phyloP scores from a whole-genome alignment of 352 stramenopile species.

The Phytophthora multivora region DNA sequence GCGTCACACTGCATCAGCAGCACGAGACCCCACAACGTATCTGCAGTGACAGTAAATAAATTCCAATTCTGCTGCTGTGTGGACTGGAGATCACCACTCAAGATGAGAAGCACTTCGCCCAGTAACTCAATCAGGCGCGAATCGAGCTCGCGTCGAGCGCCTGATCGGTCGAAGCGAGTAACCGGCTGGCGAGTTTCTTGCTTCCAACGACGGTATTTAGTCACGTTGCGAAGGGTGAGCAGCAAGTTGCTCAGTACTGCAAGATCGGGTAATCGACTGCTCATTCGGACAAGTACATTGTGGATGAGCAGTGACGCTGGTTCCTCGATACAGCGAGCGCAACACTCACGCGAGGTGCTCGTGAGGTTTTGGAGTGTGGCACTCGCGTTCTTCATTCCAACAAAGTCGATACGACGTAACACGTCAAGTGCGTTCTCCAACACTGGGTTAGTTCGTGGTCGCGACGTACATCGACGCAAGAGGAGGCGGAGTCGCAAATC shows the following conservation, averaged over 20 bases:
- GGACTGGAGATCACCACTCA: background rate
- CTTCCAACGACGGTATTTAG: slow-evolving; percentile 4
- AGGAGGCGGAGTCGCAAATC: background rate
- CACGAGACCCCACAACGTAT: slow-evolving; percentile 1
- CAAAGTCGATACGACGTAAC: background rate
- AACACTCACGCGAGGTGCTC: background rate
- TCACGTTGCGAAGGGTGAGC: background rate
- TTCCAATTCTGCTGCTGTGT: background rate
- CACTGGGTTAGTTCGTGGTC: background rate
- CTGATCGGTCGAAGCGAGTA: slow-evolving; percentile 1
- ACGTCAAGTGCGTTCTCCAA: background rate
- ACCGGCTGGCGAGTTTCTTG: background rate
- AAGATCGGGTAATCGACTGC: background rate
- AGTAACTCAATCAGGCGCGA: slow-evolving; percentile 1
- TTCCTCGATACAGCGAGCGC: slow-evolving; percentile 2
- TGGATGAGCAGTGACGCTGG: background rate
- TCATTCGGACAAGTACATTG: slow-evolving; percentile 2
- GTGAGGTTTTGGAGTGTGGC: background rate
- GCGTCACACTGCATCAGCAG: background rate
- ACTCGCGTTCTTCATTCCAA: background rate
- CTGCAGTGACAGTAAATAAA: background rate
- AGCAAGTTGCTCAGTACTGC: background rate
- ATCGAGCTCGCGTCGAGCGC: background rate
- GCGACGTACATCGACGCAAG: background rate
- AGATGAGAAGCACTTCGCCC: background rate